Base-by-base conservation (phyloP, 2,329 filamentous ascomycete genomes). In the Stemphylium lycopersici region DNA sequence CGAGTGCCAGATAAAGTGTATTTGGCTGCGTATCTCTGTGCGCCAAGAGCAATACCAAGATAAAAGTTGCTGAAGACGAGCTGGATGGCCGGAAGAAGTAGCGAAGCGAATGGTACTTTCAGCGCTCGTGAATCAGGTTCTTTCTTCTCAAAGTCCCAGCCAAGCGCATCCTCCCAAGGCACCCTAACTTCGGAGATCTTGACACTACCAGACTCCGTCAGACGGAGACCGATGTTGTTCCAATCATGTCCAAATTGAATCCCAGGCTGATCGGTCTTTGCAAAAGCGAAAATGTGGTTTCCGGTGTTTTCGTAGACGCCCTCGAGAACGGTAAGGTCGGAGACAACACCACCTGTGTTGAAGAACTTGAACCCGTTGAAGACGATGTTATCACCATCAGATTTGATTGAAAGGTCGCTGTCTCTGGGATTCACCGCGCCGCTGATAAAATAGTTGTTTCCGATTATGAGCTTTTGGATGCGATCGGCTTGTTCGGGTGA, bases 61-160 rank as follows among this genome's bases (percentile, higher is more conserved):
- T 88, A 87, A 65, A 88, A 85, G 68, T 88, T 88, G 65, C 78
- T 79, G 71, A 88, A 88, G n/a, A 87, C 82, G 0, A 88, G 79
- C 66, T 88, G 85, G 54, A 88, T 87, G 0, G 83, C 84, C 0
- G 86, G 86, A 0, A 88, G 77, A 6, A 88, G 75, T n/a, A 88
- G 67, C 3, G 78, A 80, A 0, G 81, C 81, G 58, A 83, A 87
- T 0, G 83, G 80, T 32, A 86, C 80, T 2, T 74, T 74, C 2
- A 87, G 71, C 2, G 84, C 69, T 0, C 77, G 75, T 0, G 79
- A 76, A 32, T 83, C 75, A 0, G 84, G 84, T 52, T 77, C 76
- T 71, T 83, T 85, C 4, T 74, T 78, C 10, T 65, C 51, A 0
- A 75, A 49, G 62, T 85, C 77, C 85, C 85, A 89, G 8, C 86